phyloP scores from a whole-genome alignment of 2,329 filamentous ascomycete species.

The Pseudogymnoascus sp. region DNA sequence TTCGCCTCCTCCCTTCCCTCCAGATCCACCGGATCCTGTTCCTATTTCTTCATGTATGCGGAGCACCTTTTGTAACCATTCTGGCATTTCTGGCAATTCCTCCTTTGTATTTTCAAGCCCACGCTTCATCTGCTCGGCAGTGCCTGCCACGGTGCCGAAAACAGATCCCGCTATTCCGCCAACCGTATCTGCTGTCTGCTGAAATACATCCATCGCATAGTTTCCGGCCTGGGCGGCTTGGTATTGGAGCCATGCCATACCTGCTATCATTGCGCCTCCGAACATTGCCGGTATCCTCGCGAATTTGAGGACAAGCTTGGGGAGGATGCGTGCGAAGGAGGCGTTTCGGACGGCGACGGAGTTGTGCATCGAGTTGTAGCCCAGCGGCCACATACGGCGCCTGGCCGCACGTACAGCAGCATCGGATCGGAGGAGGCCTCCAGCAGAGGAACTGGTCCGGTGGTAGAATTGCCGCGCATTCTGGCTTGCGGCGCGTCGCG shows the following conservation, averaged over 20 bases:
- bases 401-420: slow-evolving; percentile 53
- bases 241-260: slow-evolving; percentile 89
- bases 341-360: slow-evolving; percentile 56
- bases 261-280: slow-evolving; percentile 79
- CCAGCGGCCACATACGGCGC: slow-evolving; percentile 67
- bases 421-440: slow-evolving; percentile 62
- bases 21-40: slow-evolving; percentile 34
- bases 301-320: slow-evolving; percentile 86
- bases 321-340: slow-evolving; percentile 61
- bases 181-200: slow-evolving; percentile 64
- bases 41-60: slow-evolving; percentile 53
- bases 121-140: slow-evolving; percentile 69
- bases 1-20: slow-evolving; percentile 31
- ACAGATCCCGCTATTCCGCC: slow-evolving; percentile 60
- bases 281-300: slow-evolving; percentile 83
- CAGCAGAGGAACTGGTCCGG: slow-evolving; percentile 48
- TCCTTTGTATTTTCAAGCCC: slow-evolving; percentile 84
- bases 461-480: slow-evolving; percentile 56
- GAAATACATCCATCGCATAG: slow-evolving; percentile 70
- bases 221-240: slow-evolving; percentile 80
- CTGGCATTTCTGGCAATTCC: slow-evolving; percentile 54
- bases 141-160: slow-evolving; percentile 63
- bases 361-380: slow-evolving; percentile 77
- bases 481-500: slow-evolving; percentile 52
- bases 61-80: slow-evolving; percentile 74